Conservation (phyloP, 345 rosid species). For the Populus tremula region DNA sequence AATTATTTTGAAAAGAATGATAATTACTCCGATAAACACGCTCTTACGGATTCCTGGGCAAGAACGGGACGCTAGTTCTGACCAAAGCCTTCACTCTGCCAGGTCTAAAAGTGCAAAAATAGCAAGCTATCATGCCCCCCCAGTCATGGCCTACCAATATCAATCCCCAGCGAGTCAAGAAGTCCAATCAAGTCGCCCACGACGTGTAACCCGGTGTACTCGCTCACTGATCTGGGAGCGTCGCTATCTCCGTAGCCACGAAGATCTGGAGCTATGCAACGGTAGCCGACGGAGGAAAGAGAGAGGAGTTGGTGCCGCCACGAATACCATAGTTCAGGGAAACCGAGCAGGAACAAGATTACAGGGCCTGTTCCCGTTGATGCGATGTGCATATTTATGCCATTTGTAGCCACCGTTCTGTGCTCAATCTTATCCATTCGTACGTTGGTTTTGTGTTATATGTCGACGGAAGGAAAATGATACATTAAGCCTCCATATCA, state of each 20-base stretch:
- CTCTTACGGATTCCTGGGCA: slow-evolving; percentile 42
- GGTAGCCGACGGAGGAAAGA: slow-evolving; percentile 51
- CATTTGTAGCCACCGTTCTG: slow-evolving; percentile 25
- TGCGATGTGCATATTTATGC: slow-evolving; percentile 33
- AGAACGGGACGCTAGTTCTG: slow-evolving; percentile 45
- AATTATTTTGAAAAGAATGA: no score
- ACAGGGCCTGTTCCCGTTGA: slow-evolving; percentile 20
- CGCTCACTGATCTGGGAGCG: slow-evolving; percentile 34
- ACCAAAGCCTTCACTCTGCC: slow-evolving; percentile 60
- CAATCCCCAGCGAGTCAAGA: slow-evolving; percentile 37
- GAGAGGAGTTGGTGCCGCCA: slow-evolving; percentile 70
- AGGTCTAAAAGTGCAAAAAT: slow-evolving; percentile 50
- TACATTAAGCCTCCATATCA: no score
- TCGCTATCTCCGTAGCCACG: slow-evolving; percentile 67
- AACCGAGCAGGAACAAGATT: slow-evolving; percentile 30
- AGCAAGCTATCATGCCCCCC: slow-evolving; percentile 63
- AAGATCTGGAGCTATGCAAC: slow-evolving; percentile 63
- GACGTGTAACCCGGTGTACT: slow-evolving; percentile 39
- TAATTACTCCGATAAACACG: no score
- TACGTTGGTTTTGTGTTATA: not conserved
- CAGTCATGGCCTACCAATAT: slow-evolving; percentile 73
- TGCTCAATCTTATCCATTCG: slow-evolving; percentile 33
- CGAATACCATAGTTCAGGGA: slow-evolving; percentile 38
- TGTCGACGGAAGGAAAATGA: no score
- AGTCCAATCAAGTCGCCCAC: slow-evolving; percentile 33